Conservation (phyloP, 352 stramenopile species). For the Pythium coloratum region DNA sequence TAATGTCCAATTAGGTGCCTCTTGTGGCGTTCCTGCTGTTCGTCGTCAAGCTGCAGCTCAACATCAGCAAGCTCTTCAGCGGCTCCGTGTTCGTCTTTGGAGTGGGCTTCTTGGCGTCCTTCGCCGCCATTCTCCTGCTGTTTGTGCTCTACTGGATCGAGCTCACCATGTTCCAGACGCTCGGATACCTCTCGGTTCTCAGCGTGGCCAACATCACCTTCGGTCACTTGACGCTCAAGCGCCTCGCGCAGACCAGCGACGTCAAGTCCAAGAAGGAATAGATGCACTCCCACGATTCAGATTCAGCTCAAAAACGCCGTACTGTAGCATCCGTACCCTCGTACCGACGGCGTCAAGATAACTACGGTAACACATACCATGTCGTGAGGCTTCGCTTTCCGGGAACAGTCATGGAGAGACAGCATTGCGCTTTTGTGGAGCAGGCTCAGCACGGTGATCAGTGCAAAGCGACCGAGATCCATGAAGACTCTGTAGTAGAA, state of each 20-base stretch:
- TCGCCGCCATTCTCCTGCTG: conserved; percentile 73
- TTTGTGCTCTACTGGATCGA: conserved; percentile 88
- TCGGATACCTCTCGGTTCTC: conserved; percentile 72
- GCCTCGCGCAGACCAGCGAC: conserved; percentile 44
- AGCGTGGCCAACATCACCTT: conserved; percentile 56
- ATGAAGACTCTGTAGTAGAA: neutral
- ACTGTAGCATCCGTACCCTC: neutral
- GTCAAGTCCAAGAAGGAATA: conserved; percentile 70
- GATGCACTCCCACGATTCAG: conserved; percentile 5
- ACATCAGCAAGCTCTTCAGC: conserved; percentile 70
- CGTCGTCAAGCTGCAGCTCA: conserved; percentile 54
- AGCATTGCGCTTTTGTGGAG: neutral
- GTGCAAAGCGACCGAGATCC: neutral
- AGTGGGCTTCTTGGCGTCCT: conserved; percentile 68
- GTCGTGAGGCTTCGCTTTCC: neutral
- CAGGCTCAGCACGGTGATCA: neutral
- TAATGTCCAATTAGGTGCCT: conserved; percentile 28
- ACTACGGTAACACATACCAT: neutral
- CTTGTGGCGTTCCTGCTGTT: conserved; percentile 67
- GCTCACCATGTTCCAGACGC: conserved; percentile 87
- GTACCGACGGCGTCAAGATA: neutral
- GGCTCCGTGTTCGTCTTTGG: conserved; percentile 67
- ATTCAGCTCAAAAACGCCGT: neutral
- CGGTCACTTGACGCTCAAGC: conserved; percentile 79
- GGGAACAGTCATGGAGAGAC: neutral